phyloP scores from a whole-genome alignment of 2,329 filamentous ascomycete species.

The Sclerotiophoma versabilis region DNA sequence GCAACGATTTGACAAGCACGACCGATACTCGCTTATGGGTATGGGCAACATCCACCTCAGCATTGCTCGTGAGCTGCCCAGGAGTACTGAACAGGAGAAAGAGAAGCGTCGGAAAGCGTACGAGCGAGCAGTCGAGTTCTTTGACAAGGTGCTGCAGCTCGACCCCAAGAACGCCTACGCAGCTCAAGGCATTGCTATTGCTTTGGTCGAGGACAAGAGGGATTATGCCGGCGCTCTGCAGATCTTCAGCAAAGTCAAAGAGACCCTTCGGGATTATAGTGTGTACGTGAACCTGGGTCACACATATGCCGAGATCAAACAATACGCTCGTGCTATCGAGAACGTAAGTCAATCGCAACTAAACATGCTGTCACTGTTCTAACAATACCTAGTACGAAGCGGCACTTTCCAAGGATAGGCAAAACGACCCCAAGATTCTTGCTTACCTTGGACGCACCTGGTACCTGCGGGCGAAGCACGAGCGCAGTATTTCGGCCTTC shows the following conservation, averaged over 20 bases:
- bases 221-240: conserved; percentile 82
- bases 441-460: conserved; percentile 88
- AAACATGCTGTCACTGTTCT: conserved; percentile 6
- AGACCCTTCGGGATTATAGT: conserved; percentile 86
- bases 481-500: conserved; percentile 67
- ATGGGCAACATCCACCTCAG: conserved; percentile 96
- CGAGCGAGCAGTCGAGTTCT: conserved; percentile 94
- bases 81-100: conserved; percentile 87
- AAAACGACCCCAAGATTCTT: conserved; percentile 79
- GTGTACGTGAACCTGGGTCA: conserved; percentile 95
- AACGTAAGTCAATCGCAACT: conserved; percentile 57
- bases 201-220: conserved; percentile 92
- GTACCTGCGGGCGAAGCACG: conserved; percentile 78
- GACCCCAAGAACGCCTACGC: conserved; percentile 96
- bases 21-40: conserved; percentile 92
- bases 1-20: conserved; percentile 89
- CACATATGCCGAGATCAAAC: conserved; percentile 86
- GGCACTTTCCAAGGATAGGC: conserved; percentile 79
- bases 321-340: conserved; percentile 91
- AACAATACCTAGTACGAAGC: conserved; percentile 72
- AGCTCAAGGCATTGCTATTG: conserved; percentile 93
- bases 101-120: conserved; percentile 89
- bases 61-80: conserved; percentile 91
- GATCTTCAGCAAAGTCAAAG: conserved; percentile 88
- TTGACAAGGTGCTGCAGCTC: conserved; percentile 94